Conservation (phyloP, 1,284 basidiomycete genomes). For the Ustilago nuda region DNA sequence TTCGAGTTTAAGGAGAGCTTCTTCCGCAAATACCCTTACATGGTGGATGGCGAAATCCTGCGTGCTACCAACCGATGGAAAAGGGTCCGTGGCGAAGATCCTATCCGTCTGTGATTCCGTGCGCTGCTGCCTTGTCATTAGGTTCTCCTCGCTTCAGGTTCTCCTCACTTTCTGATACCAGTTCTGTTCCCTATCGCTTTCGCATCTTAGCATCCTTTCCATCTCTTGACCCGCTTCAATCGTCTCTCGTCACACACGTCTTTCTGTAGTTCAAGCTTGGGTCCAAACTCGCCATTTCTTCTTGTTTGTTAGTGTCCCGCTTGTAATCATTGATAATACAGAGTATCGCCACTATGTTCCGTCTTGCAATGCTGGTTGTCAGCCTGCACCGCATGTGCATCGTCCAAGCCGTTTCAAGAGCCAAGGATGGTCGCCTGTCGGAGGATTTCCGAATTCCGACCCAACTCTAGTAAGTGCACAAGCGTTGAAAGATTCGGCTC, state of each 20-base stretch:
- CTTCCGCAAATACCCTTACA: slow-evolving; percentile 52
- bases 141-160: not conserved
- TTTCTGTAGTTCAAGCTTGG: not conserved
- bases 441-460: slow-evolving; percentile 3
- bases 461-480: not conserved
- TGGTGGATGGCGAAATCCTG: slow-evolving; percentile 50
- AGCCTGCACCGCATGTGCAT: not conserved
- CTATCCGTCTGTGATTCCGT: slow-evolving; percentile 42
- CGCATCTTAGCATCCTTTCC: slow-evolving; percentile 6
- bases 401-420: not conserved
- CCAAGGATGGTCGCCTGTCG: not conserved
- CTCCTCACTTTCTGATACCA: not conserved
- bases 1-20: slow-evolving; percentile 55
- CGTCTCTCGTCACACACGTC: slow-evolving; percentile 4
- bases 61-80: slow-evolving; percentile 51
- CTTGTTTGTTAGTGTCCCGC: not conserved
- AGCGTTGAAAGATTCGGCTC: not conserved
- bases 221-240: not conserved
- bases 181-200: not conserved
- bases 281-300: not conserved
- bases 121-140: not conserved
- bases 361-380: not conserved
- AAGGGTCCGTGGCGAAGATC: slow-evolving; percentile 45
- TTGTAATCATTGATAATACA: not conserved
- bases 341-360: not conserved